Evolutionary conservation across 768 basidiomycete species (phyloP).

Genomic region (Boletus barrowsii): DNA sequence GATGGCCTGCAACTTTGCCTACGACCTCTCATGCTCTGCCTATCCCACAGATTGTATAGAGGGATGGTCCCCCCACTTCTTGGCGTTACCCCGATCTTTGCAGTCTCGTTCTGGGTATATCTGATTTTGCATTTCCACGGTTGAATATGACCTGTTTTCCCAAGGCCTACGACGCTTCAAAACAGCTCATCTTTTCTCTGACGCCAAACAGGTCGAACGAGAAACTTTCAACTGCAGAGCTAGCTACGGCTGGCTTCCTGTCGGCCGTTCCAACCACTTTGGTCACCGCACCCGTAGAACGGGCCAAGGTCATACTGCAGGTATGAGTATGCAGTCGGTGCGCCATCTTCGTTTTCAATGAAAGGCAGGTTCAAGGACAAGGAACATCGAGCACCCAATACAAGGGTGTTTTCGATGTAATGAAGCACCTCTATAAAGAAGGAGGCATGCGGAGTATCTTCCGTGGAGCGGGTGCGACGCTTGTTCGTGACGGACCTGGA

Average conservation of each 20-base stretch:
- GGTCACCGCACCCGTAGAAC: constrained; percentile 93
- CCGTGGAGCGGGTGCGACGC: constrained; percentile 89
- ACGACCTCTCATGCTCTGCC: not conserved
- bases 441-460: constrained; percentile 91
- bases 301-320: constrained; percentile 95
- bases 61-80: constrained; percentile 92
- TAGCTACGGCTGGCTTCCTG: constrained; percentile 91
- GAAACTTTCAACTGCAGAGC: constrained; percentile 67
- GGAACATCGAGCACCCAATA: constrained; percentile 69
- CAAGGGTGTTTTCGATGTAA: constrained; percentile 88
- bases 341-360: constrained; percentile 4
- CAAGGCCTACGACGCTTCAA: constrained; percentile 92
- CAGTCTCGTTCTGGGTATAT: constrained; percentile 92
- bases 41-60: constrained; percentile 66
- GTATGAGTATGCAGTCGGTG: constrained; percentile 35
- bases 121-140: not conserved
- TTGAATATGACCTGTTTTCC: constrained; percentile 3
- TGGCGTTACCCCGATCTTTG: constrained; percentile 97
- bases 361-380: constrained; percentile 82
- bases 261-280: constrained; percentile 91
- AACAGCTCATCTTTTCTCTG: constrained; percentile 70
- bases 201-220: constrained; percentile 77
- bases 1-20: not conserved
- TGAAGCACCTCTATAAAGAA: constrained; percentile 87
- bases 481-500: constrained; percentile 93